Percentiles rank a stretch among this genome's conserved stretches.
Evolutionary conservation across 495 filamentous ascomycete species (phyloP).

Genomic region (Acidiella bohemica): DNA sequence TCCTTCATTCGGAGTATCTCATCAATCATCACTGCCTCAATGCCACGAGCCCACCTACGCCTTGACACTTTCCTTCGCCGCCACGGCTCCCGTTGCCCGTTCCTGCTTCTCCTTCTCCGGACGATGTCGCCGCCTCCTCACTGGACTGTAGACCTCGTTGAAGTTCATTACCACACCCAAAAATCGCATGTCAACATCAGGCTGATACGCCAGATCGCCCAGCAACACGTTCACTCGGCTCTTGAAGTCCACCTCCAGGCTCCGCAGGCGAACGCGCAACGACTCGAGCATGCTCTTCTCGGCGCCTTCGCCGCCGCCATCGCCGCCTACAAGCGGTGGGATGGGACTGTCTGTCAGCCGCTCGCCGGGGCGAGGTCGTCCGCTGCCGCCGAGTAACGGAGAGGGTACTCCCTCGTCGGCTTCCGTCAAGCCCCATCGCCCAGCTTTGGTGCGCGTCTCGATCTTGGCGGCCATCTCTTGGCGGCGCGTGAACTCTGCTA

Average conservation of each 20-base stretch:
- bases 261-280: constrained; percentile 53
- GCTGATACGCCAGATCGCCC: constrained; percentile 82
- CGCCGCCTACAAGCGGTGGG: constrained; percentile 4
- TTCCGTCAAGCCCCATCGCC: constrained; percentile 53
- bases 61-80: background rate
- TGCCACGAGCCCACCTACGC: too few relatives aligned
- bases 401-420: constrained; percentile 32
- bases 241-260: constrained; percentile 61
- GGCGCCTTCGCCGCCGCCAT: constrained; percentile 17
- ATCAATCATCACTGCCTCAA: too few relatives aligned
- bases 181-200: constrained; percentile 91
- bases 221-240: constrained; percentile 64
- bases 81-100: background rate
- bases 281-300: constrained; percentile 63
- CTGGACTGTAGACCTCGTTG: constrained; percentile 84
- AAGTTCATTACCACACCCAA: constrained; percentile 97
- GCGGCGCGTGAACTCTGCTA: constrained; percentile 80
- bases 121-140: constrained; percentile 39
- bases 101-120: constrained; percentile 7
- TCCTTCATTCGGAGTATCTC: too few relatives aligned
- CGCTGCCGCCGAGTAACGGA: background rate
- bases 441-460: constrained; percentile 46
- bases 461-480: constrained; percentile 72
- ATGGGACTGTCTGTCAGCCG: constrained; percentile 10
- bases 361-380: constrained; percentile 1